Percentiles rank a stretch among this genome's conserved stretches.
Conservation (phyloP, 441 rosid species). For the Melastoma candidum region DNA sequence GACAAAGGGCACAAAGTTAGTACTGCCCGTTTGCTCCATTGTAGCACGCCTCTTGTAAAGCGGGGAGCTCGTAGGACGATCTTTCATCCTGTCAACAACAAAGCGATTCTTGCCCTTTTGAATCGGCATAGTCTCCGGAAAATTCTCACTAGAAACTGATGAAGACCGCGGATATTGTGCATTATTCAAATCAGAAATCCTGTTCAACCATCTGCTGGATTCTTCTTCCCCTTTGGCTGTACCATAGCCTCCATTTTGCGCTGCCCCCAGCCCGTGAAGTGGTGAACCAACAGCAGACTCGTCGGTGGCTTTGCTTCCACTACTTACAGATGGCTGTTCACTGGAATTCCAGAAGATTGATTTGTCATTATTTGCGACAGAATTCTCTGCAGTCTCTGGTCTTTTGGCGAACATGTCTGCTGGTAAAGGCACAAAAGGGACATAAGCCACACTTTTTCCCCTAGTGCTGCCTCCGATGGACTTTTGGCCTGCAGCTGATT, state of each 20-base stretch:
- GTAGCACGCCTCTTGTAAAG: slow-evolving; percentile 46
- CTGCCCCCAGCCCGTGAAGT: slow-evolving; percentile 16
- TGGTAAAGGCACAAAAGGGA: slow-evolving; percentile 76
- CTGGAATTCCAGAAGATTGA: slow-evolving; percentile 17
- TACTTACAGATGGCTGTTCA: slow-evolving; percentile 15
- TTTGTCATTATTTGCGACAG: slow-evolving; percentile 12
- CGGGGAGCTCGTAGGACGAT: slow-evolving; percentile 59
- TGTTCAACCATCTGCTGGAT: slow-evolving; percentile 47
- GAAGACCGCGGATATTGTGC: slow-evolving; percentile 21
- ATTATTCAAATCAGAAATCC: slow-evolving; percentile 33
- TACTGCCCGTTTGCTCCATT: slow-evolving; percentile 40
- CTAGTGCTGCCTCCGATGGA: slow-evolving; percentile 23
- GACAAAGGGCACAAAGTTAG: slow-evolving; percentile 63
- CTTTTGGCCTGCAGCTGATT: slow-evolving; percentile 20
- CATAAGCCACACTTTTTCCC: slow-evolving; percentile 30
- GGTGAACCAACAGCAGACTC: slow-evolving; percentile 12
- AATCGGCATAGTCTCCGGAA: slow-evolving; percentile 42
- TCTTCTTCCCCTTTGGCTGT: slow-evolving; percentile 35
- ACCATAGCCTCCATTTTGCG: slow-evolving; percentile 9
- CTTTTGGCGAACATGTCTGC: slow-evolving; percentile 64
- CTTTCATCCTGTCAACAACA: slow-evolving; percentile 48
- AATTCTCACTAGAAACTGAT: slow-evolving; percentile 21
- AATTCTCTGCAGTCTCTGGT: slow-evolving; percentile 23
- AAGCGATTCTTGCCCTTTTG: slow-evolving; percentile 46
- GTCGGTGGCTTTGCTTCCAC: slow-evolving; percentile 9